These are phyloP conservation scores for Coemansia sp. DNA, from an alignment of 192 early-diverging fungal genomes.

Conservation along the genomic window DNA sequence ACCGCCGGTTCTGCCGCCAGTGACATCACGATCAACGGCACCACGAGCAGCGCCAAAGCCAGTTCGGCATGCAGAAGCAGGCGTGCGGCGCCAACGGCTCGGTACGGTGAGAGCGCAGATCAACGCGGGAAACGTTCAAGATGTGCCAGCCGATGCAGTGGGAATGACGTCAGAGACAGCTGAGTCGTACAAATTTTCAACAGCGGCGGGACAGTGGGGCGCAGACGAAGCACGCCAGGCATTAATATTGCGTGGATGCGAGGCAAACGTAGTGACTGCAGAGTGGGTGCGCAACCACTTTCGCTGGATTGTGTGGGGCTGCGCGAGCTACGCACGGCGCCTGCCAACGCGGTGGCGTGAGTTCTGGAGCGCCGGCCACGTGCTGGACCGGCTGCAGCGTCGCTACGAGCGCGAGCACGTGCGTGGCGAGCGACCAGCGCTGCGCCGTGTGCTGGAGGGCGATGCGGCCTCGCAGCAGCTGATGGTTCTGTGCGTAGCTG, in stretches of 20 bases:
- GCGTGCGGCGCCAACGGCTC: background rate
- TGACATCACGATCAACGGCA: constrained; percentile 4
- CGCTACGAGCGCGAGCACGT: constrained; percentile 40
- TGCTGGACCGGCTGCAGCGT: constrained; percentile 16
- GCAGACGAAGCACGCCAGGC: constrained; percentile 27
- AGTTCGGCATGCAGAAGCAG: background rate
- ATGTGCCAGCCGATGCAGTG: constrained; percentile 17
- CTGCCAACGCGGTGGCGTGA: constrained; percentile 25
- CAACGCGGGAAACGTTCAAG: background rate
- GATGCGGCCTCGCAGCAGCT: constrained; percentile 35
- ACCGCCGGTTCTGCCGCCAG: constrained; percentile 26
- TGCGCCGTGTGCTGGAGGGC: constrained; percentile 30
- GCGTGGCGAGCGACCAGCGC: constrained; percentile 33
- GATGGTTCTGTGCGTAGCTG: constrained; percentile 41
- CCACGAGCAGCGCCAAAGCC: background rate
- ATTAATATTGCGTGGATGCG: constrained; percentile 26
- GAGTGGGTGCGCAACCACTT: constrained; percentile 46
- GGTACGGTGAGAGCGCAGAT: constrained; percentile 6
- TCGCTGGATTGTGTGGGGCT: constrained; percentile 43
- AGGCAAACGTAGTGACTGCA: constrained; percentile 4
- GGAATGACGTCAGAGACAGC: constrained; percentile 26
- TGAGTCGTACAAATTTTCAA: constrained; percentile 5
- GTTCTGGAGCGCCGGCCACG: constrained; percentile 27
- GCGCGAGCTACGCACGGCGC: constrained; percentile 35
- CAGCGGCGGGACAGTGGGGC: constrained; percentile 22